A percentile compares a stretch with the other conserved stretches of the same genome.
Conservation (phyloP, 371 early-diverging fungal genomes). For the Mucor indicus region DNA sequence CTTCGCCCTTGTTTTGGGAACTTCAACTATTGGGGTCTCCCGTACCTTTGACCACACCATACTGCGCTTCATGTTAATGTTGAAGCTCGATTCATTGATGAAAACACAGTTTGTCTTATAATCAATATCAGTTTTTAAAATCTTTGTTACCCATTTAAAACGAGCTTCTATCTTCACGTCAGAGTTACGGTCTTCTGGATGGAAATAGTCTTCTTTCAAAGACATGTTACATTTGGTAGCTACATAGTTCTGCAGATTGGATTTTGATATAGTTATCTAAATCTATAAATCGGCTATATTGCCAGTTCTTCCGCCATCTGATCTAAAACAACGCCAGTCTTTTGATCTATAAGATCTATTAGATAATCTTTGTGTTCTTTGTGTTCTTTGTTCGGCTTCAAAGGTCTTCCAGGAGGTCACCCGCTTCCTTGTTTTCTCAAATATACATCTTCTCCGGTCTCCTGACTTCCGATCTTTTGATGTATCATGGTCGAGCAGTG, state of each 20-base stretch:
- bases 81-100: constrained; percentile 4
- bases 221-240: constrained; percentile 14
- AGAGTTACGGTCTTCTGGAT: constrained; percentile 13
- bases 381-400: not conserved
- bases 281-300: no score
- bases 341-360: constrained; percentile 1
- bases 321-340: constrained; percentile 5
- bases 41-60: constrained; percentile 1
- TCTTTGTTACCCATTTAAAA: not conserved
- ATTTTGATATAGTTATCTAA: constrained; percentile 13
- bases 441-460: constrained; percentile 1
- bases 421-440: constrained; percentile 8
- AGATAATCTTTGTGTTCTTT: constrained; percentile 6
- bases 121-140: constrained; percentile 7
- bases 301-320: no score
- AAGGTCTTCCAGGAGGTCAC: constrained; percentile 6
- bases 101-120: constrained; percentile 11
- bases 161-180: constrained; percentile 4
- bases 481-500: constrained; percentile 8
- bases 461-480: constrained; percentile 2
- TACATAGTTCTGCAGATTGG: constrained; percentile 8
- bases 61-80: not conserved
- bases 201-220: constrained; percentile 11
- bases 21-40: not conserved
- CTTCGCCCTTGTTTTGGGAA: not conserved